These are phyloP conservation scores for Hyaloscypha finlandica DNA, from an alignment of 495 filamentous ascomycete genomes.

Conservation along the genomic window DNA sequence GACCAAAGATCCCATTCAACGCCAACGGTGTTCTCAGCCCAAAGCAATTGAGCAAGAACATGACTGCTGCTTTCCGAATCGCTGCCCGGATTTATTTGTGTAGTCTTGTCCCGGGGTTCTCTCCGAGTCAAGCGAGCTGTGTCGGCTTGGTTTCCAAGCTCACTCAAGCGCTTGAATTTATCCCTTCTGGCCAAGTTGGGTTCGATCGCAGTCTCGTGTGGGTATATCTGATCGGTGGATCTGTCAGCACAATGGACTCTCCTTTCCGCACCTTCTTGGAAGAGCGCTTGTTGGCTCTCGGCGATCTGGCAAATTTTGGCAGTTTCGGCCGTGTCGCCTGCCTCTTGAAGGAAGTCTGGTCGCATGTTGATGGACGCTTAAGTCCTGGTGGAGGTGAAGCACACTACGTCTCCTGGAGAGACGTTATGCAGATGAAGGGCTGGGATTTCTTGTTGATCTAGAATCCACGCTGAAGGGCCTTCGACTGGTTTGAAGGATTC, in stretches of 20 bases:
- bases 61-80: constrained; percentile 85
- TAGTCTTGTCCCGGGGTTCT: constrained; percentile 86
- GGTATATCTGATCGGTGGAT: constrained; percentile 86
- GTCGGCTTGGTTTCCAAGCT: constrained; percentile 74
- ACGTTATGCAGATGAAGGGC: constrained; percentile 87
- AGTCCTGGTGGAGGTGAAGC: constrained; percentile 45
- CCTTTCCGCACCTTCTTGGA: constrained; percentile 74
- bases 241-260: constrained; percentile 66
- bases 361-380: constrained; percentile 59
- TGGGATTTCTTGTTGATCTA: constrained; percentile 90
- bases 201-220: constrained; percentile 91
- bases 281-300: constrained; percentile 68
- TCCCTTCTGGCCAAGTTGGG: constrained; percentile 77
- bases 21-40: constrained; percentile 76
- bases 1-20: constrained; percentile 57
- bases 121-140: constrained; percentile 67
- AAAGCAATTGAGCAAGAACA: constrained; percentile 78
- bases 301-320: constrained; percentile 74
- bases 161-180: constrained; percentile 67
- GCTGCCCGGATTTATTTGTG: constrained; percentile 95
- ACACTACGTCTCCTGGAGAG: constrained; percentile 85
- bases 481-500: constrained; percentile 13
- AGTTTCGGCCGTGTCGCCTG: constrained; percentile 83
- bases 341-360: constrained; percentile 83
- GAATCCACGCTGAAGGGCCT: constrained; percentile 8